Evolutionary conservation across 257 asterid species (phyloP), one percentile per base, ranked within the genome.

Genomic region (Nicotiana sylvestris): DNA sequence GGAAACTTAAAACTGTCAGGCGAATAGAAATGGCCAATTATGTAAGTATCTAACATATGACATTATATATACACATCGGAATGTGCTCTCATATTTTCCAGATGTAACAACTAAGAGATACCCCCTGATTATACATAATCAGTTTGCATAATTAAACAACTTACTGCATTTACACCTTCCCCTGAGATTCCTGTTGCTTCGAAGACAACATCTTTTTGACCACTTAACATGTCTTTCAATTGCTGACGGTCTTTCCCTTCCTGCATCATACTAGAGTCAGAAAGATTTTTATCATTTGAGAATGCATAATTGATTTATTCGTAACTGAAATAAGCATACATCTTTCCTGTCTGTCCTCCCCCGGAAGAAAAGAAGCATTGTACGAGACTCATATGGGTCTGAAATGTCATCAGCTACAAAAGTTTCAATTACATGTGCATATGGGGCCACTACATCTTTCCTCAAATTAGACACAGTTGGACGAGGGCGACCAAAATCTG

Each of bases 381-480:
- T 84, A 60, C 98, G 98, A 82, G 96, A 88, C 64, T 85, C 88
- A 8, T 83, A 95, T 4, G 98, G 94, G 86, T 92, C 91, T 49
- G 89, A 81, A 39, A 16, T 70, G 61, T 92, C 85, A 33, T 94
- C 98, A 55, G 70, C 83, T 27, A 49, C 51, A 78, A 87, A 95
- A 12, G 99, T 84, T 57, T 92, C 94, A 10, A 95, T 91, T 90
- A 95, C 88, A 82, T 95, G 97, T 5, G 89, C 93, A 55, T 95
- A 95, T 18, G 99, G 99, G 57, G 97, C 99, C 78, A 96, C 99
- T 33, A 94, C 88, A 81, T 95, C 99, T 90, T 95, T 95, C 32
- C 91, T 87, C 33, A 95, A 89, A 82, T 92, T 91, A 80, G 97
- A 88, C 69, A 92, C 76, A 86, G 66, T 56, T 62, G 87, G 85